Evolutionary conservation across 1,284 basidiomycete genomes (phyloP), one percentile per base, ranked within the genome.

Genomic region (Sporisorium sorghi): DNA sequence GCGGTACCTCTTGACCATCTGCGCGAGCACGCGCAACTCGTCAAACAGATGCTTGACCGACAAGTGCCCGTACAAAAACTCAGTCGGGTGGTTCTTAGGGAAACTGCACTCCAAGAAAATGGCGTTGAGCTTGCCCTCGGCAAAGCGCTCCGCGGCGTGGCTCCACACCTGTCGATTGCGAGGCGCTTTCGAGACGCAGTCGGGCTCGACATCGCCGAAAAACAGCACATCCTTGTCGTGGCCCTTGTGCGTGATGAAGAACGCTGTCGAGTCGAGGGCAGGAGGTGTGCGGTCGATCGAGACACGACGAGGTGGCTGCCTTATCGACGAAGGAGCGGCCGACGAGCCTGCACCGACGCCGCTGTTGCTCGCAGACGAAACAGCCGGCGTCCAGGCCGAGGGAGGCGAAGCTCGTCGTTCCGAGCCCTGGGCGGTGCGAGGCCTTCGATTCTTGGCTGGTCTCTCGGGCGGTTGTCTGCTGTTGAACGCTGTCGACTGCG

Each of bases 151-250:
- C 4, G 80, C 80, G 0, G 81, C 78, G 26, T 78, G 69, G n/a
- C 58, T 54, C 82, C 82, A 83, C 4, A 83, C 73, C 15, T 58
- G 58, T 17, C 59, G 48, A 43, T 83, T 83, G 26, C 73, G 57
- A n/a, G 70, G 76, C 11, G 57, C 57, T 24, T 68, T 69, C 6
- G 76, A 75, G 7, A 83, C 63, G 40, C 72, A 67, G 55, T 83
- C 81, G 2, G 81, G 80, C 53, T 83, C 82, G 3, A 83, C 82
- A 58, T 83, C 82, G 32, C 82, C 82, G 50, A 83, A 76, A 63
- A 83, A 82, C 47, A 83, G 72, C 19, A 82, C 79, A 43, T 82
- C 80, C 28, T 62, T 66, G 52, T 80, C 80, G 30, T 75, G 74
- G 9, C 52, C 54, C 23, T 58, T 70, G 73, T 83, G 76, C 4